A percentile compares a stretch with the other conserved stretches of the same genome.
phyloP scores from a whole-genome alignment of 352 stramenopile species.

The Phytophthora ohioensis region DNA sequence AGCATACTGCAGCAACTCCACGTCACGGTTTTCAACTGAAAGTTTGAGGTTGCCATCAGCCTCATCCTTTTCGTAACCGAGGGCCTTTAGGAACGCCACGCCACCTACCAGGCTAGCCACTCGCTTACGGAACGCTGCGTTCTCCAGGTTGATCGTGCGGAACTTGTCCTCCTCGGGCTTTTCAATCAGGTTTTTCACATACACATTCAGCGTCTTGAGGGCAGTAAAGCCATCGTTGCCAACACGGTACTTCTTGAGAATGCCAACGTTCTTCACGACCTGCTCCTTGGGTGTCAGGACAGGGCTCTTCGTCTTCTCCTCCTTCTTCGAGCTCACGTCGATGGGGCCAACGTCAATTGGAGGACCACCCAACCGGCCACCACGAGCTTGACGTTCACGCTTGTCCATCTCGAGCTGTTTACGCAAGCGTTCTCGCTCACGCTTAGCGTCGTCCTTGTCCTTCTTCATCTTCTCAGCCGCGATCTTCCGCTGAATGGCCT shows the following conservation, averaged over 20 bases:
- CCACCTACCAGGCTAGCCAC: slow-evolving; percentile 87
- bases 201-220: slow-evolving; percentile 88
- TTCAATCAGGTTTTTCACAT: slow-evolving; percentile 89
- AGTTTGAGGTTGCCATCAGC: slow-evolving; percentile 73
- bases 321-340: slow-evolving; percentile 34
- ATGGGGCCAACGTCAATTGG: slow-evolving; percentile 63
- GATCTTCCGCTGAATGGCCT: slow-evolving; percentile 82
- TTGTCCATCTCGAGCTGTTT: slow-evolving; percentile 93
- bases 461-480: slow-evolving; percentile 87
- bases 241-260: slow-evolving; percentile 89
- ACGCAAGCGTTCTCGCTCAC: slow-evolving; percentile 89
- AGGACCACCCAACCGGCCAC: slow-evolving; percentile 80
- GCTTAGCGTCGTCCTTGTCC: slow-evolving; percentile 90
- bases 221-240: slow-evolving; percentile 82
- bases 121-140: slow-evolving; percentile 91
- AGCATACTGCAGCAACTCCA: slow-evolving; percentile 73
- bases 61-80: slow-evolving; percentile 92
- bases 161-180: slow-evolving; percentile 93
- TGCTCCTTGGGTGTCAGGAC: slow-evolving; percentile 72
- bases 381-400: slow-evolving; percentile 83
- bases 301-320: slow-evolving; percentile 48
- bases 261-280: slow-evolving; percentile 75
- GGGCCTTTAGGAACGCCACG: slow-evolving; percentile 82
- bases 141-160: slow-evolving; percentile 91
- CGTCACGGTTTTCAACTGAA: slow-evolving; percentile 63